Base-by-base conservation (phyloP, 352 stramenopile genomes). In the Saprolegnia diclina region DNA sequence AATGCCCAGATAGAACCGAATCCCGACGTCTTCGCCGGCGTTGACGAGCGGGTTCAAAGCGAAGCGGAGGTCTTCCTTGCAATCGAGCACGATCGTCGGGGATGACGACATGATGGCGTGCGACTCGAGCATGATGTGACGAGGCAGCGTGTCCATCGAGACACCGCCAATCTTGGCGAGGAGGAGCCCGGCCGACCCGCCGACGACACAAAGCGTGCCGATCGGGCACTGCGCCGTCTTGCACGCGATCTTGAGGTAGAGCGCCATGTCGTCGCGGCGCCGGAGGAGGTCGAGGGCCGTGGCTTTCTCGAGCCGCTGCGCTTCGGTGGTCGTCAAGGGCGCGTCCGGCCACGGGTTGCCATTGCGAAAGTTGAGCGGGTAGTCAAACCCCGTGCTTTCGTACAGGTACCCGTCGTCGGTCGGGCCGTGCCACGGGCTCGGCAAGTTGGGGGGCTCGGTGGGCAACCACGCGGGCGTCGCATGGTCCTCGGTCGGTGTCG, bases 1-100 rank as follows among this genome's bases (percentile, higher is more conserved):
- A 10, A 94, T 57, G 14, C 78, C 82, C 44, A 92, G 77, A 74
- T 91, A 92, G 71, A 92, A 90, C 38, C 85, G 83, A 56, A 94
- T 85, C 35, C 87, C 76, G 63, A 90, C 77, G 48, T 69, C 63
- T 9, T 42, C 45, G 35, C 52, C 9, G 16, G 81, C 78, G 21
- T 79, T 75, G 26, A 89, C 84, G 24, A 94, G 65, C 50, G 85
- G 86, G 72, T 92, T 94, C 68, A 82, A 85, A 26, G 77, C 79
- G 62, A 91, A 91, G 21, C 84, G 83, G 56, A 88, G 78, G 73
- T 94, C 86, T n/a, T 79, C 78, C 19, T 82, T 77, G 22, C 76
- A 81, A 72, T 92, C 84, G n/a, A 92, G 76, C 37, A 94, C 72
- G 56, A 92, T 77, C 0, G 90, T 79, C 18, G 84, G 84, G 24